A percentile compares a stretch with the other conserved stretches of the same genome.
Evolutionary conservation across 208 protist genomes (phyloP).

Genomic region (Acanthamoeba sp.): DNA sequence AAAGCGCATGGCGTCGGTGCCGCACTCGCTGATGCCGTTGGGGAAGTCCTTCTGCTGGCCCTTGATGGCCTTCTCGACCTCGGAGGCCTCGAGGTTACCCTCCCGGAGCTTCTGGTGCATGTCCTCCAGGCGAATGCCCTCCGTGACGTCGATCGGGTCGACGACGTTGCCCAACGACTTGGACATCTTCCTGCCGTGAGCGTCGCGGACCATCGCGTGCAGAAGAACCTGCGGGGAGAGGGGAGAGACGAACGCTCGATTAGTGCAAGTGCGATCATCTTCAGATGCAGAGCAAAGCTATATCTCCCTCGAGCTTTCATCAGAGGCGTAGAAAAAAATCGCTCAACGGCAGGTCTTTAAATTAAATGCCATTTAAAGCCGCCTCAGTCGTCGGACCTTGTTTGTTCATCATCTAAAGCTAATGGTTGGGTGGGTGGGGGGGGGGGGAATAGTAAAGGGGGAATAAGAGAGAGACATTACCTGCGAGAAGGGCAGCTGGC

Average conservation of each 20-base stretch:
- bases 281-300: too few species aligned
- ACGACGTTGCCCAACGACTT: slow-evolving; percentile 99
- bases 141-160: slow-evolving; percentile 99
- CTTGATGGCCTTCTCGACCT: slow-evolving; percentile 81
- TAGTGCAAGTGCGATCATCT: background rate
- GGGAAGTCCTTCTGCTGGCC: slow-evolving; percentile 87
- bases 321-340: background rate
- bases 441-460: slow-evolving; percentile 85
- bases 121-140: slow-evolving; percentile 96
- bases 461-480: background rate
- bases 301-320: too few species aligned
- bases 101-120: slow-evolving; percentile 68
- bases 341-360: background rate
- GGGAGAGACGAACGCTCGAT: too few species aligned
- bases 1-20: slow-evolving; percentile 99
- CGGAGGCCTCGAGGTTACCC: slow-evolving; percentile 82
- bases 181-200: slow-evolving; percentile 99
- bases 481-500: slow-evolving; percentile 96
- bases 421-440: slow-evolving; percentile 74
- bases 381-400: background rate
- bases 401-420: background rate
- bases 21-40: slow-evolving; percentile 94
- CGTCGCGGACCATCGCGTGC: slow-evolving; percentile 99
- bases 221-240: slow-evolving; percentile 97
- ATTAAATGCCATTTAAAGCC: slow-evolving; percentile 3